phyloP scores from a whole-genome alignment of 2,329 filamentous ascomycete species.

The Aspergillus neoniger region DNA sequence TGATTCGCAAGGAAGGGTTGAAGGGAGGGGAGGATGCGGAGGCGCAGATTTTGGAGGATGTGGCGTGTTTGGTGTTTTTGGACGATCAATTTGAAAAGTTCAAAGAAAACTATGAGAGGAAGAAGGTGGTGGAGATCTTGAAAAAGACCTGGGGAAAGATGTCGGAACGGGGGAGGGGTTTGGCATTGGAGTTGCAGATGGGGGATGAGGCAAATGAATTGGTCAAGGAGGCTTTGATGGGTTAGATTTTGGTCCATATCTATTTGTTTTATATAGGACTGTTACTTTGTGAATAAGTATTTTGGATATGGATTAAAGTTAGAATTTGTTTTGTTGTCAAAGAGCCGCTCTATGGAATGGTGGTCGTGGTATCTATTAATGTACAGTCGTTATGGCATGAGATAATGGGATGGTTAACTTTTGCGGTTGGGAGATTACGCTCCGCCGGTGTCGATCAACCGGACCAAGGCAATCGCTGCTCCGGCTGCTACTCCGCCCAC shows the following conservation, averaged over 20 bases:
- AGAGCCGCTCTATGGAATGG: not conserved
- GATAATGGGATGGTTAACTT: not conserved
- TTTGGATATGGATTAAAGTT: too few relatives aligned
- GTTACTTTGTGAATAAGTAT: not conserved
- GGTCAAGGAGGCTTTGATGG: slow-evolving; percentile 63
- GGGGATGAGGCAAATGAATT: slow-evolving; percentile 61
- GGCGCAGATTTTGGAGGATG: slow-evolving; percentile 77
- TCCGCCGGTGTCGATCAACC: slow-evolving; percentile 46
- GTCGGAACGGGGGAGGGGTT: slow-evolving; percentile 61
- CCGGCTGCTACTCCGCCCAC: slow-evolving; percentile 67
- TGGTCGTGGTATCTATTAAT: slow-evolving; percentile 3
- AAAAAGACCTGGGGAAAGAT: slow-evolving; percentile 77
- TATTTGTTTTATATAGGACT: not conserved
- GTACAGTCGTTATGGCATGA: slow-evolving; percentile 5
- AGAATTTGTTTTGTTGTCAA: too few relatives aligned
- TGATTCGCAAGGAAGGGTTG: slow-evolving; percentile 78
- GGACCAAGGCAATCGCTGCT: slow-evolving; percentile 65
- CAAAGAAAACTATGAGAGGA: slow-evolving; percentile 66
- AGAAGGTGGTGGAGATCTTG: slow-evolving; percentile 72
- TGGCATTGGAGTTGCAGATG: slow-evolving; percentile 68
- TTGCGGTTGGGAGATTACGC: not conserved
- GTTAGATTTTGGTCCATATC: slow-evolving; percentile 11
- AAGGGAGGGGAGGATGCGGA: slow-evolving; percentile 48
- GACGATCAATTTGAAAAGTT: slow-evolving; percentile 85
- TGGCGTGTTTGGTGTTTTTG: slow-evolving; percentile 82